phyloP scores from a whole-genome alignment of 2,329 filamentous ascomycete genomes.

The Lachnellula cervina region DNA sequence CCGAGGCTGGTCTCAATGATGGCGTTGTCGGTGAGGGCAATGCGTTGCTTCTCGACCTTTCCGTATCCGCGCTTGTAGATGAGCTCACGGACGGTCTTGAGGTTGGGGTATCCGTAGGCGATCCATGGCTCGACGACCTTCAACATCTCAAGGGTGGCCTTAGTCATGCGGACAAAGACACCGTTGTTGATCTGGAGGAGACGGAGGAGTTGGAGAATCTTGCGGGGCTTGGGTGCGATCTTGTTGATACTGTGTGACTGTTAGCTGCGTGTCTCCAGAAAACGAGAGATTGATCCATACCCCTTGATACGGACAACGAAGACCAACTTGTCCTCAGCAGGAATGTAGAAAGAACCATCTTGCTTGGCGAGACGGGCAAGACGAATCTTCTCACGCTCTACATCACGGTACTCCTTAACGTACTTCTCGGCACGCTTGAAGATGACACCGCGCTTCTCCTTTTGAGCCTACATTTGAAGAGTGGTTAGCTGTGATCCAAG shows the following conservation, averaged over 20 bases:
- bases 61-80: conserved; percentile 99
- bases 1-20: conserved; percentile 95
- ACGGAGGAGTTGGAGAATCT: conserved; percentile 98
- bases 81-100: conserved; percentile 98
- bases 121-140: conserved; percentile 99
- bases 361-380: conserved; percentile 85
- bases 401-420: conserved; percentile 98
- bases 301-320: conserved; percentile 99
- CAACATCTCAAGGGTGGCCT: conserved; percentile 95
- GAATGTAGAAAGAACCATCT: conserved; percentile 89
- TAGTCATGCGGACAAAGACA: conserved; percentile 95
- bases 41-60: conserved; percentile 97
- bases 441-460: conserved; percentile 97
- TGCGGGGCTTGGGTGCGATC: conserved; percentile 99
- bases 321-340: conserved; percentile 91
- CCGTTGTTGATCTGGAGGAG: conserved; percentile 99
- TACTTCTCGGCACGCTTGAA: conserved; percentile 99
- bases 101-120: conserved; percentile 98
- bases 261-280: conserved; percentile 14
- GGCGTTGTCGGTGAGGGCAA: conserved; percentile 94
- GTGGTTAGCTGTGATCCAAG: conserved; percentile 34
- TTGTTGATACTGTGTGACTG: conserved; percentile 88
- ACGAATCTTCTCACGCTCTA: conserved; percentile 97
- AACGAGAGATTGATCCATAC: conserved; percentile 40
- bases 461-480: conserved; percentile 68